These are phyloP conservation scores for Casaregolazyma suthepensis DNA, from an alignment of 1,139 yeast species.

Conservation along the genomic window DNA sequence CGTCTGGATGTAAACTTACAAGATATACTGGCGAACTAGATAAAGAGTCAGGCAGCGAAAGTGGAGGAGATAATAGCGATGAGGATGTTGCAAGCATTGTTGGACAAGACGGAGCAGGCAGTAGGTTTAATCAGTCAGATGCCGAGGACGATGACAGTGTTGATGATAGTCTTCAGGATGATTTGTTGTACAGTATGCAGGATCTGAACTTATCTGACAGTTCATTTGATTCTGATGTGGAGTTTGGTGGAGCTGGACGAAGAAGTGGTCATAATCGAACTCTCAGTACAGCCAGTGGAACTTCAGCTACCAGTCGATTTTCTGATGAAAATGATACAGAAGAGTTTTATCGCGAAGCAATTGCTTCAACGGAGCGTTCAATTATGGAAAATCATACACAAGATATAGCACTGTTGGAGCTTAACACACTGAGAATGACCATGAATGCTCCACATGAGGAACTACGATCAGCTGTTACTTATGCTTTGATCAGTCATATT, in stretches of 20 bases:
- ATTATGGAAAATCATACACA: constrained; percentile 86
- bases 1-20: constrained; percentile 21
- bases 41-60: constrained; percentile 20
- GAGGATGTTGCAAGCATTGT: constrained; percentile 34
- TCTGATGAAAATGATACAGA: constrained; percentile 57
- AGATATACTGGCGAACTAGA: constrained; percentile 10
- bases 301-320: constrained; percentile 16
- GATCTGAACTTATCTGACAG: constrained; percentile 70
- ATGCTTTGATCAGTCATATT: constrained; percentile 63
- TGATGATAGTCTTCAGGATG: constrained; percentile 35
- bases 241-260: constrained; percentile 11
- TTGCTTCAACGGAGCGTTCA: constrained; percentile 90
- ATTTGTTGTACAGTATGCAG: constrained; percentile 52
- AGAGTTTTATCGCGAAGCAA: constrained; percentile 79
- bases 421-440: constrained; percentile 93
- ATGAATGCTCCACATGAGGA: constrained; percentile 94
- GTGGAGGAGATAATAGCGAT: constrained; percentile 28
- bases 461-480: constrained; percentile 74
- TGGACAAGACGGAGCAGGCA: constrained; percentile 58
- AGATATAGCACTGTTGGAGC: constrained; percentile 86
- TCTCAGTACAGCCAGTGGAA: constrained; percentile 20
- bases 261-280: constrained; percentile 19
- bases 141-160: constrained; percentile 39
- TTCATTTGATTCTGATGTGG: constrained; percentile 43
- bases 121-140: constrained; percentile 46